These are phyloP conservation scores for Phaffia tasmanica DNA, from an alignment of 768 basidiomycete genomes.

Conservation along the genomic window DNA sequence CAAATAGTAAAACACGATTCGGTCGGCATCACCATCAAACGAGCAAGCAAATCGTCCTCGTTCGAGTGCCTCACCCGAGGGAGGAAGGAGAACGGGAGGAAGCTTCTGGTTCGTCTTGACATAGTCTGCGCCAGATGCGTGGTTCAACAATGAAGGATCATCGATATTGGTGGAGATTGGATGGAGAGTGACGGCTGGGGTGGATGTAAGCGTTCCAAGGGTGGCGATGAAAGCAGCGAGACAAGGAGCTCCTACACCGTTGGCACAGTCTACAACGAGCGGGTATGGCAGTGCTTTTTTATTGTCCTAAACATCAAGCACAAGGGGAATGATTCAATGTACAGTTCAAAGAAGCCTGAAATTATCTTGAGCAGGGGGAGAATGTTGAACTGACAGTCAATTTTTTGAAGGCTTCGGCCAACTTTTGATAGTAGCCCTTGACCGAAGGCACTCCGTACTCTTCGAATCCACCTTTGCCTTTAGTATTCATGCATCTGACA, in stretches of 20 bases:
- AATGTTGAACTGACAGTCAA: constrained; percentile 55
- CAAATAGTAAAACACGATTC: constrained; percentile 88
- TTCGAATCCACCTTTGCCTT: constrained; percentile 53
- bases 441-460: constrained; percentile 69
- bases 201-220: constrained; percentile 1
- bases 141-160: constrained; percentile 65
- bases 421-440: constrained; percentile 72
- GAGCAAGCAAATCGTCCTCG: constrained; percentile 78
- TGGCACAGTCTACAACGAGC: constrained; percentile 91
- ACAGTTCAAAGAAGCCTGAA: constrained; percentile 45
- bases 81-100: constrained; percentile 55
- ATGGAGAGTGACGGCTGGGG: constrained; percentile 46
- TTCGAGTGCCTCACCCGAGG: constrained; percentile 41
- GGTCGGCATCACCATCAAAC: constrained; percentile 93
- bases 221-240: constrained; percentile 39
- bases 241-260: constrained; percentile 79
- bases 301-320: constrained; percentile 28
- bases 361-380: background rate
- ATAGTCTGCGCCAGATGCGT: constrained; percentile 84
- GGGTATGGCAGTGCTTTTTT: constrained; percentile 43
- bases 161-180: constrained; percentile 58
- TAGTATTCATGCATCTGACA: constrained; percentile 81
- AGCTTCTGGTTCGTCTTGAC: constrained; percentile 86
- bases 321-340: background rate
- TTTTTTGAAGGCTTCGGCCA: constrained; percentile 69